Evolutionary conservation across 2,329 filamentous ascomycete genomes (phyloP), one percentile per base, ranked within the genome.

Genomic region (Orbilia quercus): DNA sequence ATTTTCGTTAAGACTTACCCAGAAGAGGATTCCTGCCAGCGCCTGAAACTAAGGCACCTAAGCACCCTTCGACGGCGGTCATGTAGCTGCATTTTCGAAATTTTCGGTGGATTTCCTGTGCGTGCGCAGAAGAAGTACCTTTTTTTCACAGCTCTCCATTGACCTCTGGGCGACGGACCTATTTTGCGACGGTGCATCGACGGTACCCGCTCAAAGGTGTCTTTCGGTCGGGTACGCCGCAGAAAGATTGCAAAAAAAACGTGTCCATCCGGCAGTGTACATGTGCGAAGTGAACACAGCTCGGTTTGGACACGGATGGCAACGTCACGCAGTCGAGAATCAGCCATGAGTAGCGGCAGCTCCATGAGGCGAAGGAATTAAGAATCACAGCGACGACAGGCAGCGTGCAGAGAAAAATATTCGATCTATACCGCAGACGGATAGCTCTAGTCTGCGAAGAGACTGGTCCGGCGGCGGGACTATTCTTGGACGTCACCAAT

Each of bases 111-210:
- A 31, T 31, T 40, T n/a, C n/a, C n/a, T n/a, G n/a, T n/a, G n/a
- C n/a, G 20, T 40, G 50, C 6, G 34, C 14, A 31, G 31, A 5
- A 16, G 18, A 31, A 40, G 50, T 40, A 54, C 50, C 16, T 38
- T 16, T n/a, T n/a, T n/a, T 20, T n/a, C 50, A 22, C 16, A 45
- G 58, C 58, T 7, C 16, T 67, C 66, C 66, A 71, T 58, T 48
- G n/a, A 71, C 60, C 67, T 65, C 59, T 72, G 60, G 67, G 59
- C 51, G 34, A 72, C 67, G 67, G 67, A 72, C 60, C 48, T 72
- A 59, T 72, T 65, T 45, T 65, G 51, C 57, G 53, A 59, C 67
- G 59, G 23, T 16, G 16, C 42, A 65, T 67, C 18, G 63, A 58
- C 22, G 23, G 42, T 34, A 28, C 54, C 59, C 58, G 66, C 42